Base-by-base conservation (phyloP, 192 early-diverging fungal genomes). In the Linnemannia elongata region DNA sequence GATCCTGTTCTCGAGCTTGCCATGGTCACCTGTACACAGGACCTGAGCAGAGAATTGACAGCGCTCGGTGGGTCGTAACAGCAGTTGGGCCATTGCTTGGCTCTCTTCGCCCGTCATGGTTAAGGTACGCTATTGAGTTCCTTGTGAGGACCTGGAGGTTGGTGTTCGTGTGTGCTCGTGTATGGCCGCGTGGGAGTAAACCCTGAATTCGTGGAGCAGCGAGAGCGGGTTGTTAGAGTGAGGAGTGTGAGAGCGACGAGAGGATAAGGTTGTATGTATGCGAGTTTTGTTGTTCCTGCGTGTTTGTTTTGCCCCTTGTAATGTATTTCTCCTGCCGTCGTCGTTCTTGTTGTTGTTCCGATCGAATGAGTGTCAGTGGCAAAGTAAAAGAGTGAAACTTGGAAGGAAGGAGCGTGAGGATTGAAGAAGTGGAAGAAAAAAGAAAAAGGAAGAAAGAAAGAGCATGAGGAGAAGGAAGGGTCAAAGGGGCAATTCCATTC, bases 41-140 rank as follows among this genome's bases (percentile, higher is more conserved):
- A 86, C 84, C 33, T 86, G 79, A 74, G 84, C 84, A 78, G 84
- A 86, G 82, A 83, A 83, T 78, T 83, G 82, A 74, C 83, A 85
- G 49, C 52, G 72, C 70, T 85, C 83, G 20, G 78, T 73, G 15
- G 83, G 83, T 55, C 83, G 73, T 24, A 85, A 66, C 54, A 85
- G 57, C 44, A 85, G 69, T 13, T 55, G 60, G 33, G 75, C 54
- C 47, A 80, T 77, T 13, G 78, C 75, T 22, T 47, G 78, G 69
- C 69, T 70, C 17, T 80, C 77, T 45, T 79, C 83, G 83, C 30
- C 75, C 13, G 74, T 80, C 69, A 85, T 85, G 27, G 71, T 41
- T 1, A 15, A 24, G 38, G 38, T 39, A 4, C 4, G n/a, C 52
- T 24, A 22, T 12, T 70, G 60, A 6, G 45, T 55, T 36, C 49